Percentiles rank a stretch among this genome's conserved stretches.
phyloP scores from a whole-genome alignment of 345 rosid species.

The Erucastrum elatum region DNA sequence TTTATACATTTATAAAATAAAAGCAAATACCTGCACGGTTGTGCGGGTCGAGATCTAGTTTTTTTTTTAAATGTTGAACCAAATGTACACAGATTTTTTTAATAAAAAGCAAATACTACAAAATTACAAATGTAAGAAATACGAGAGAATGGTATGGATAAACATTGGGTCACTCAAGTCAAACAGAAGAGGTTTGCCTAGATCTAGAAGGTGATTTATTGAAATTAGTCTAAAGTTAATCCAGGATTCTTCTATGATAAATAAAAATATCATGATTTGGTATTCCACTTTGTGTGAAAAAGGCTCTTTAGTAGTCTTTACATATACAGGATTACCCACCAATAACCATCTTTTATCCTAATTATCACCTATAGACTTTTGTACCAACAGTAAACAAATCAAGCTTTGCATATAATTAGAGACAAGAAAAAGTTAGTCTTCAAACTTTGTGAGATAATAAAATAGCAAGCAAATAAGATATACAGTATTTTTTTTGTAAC shows the following conservation, averaged over 20 bases:
- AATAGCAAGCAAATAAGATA: neutral
- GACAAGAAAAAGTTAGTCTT: neutral
- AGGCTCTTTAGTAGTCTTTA: slow-evolving; percentile 22
- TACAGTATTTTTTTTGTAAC: neutral
- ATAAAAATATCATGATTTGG: slow-evolving; percentile 1
- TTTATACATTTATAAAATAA: too few relatives aligned
- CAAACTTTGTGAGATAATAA: neutral
- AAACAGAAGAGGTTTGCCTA: slow-evolving; percentile 4
- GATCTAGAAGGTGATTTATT: slow-evolving; percentile 4
- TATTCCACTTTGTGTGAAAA: slow-evolving; percentile 19
- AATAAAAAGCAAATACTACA: neutral
- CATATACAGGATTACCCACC: neutral
- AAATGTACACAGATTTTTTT: neutral
- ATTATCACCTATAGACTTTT: slow-evolving; percentile 34
- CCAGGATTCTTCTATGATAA: neutral
- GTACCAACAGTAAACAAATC: slow-evolving; percentile 18
- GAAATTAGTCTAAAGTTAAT: slow-evolving; percentile 29
- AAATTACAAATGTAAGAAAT: neutral
- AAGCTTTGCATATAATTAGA: neutral
- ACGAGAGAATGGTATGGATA: neutral
- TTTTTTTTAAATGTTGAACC: neutral
- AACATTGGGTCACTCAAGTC: neutral
- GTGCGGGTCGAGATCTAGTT: too few relatives aligned
- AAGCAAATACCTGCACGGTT: too few relatives aligned
- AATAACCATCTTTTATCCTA: slow-evolving; percentile 17